Percentiles rank a stretch among this genome's conserved stretches.
Evolutionary conservation across 2,329 filamentous ascomycete species (phyloP).

Genomic region (Cryphonectria parasitica): DNA sequence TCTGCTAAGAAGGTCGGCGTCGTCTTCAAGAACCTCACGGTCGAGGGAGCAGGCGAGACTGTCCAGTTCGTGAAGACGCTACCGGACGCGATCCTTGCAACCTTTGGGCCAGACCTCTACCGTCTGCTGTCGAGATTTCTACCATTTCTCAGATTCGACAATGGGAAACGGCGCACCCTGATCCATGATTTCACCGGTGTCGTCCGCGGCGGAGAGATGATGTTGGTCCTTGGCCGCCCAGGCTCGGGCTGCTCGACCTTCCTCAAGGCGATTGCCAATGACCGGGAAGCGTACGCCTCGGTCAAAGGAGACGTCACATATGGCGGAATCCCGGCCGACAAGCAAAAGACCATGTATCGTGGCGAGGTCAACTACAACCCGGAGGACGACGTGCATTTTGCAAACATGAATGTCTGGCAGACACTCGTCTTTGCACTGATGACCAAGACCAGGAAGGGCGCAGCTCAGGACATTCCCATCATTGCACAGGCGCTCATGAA

Average conservation of each 20-base stretch:
- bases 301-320: slow-evolving; percentile 70
- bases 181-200: slow-evolving; percentile 60
- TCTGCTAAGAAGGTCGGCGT: slow-evolving; percentile 80
- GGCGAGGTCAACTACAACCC: slow-evolving; percentile 68
- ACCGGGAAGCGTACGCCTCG: slow-evolving; percentile 64
- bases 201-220: slow-evolving; percentile 59
- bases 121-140: slow-evolving; percentile 54
- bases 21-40: slow-evolving; percentile 74
- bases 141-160: slow-evolving; percentile 35
- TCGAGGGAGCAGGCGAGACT: slow-evolving; percentile 70
- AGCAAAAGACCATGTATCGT: slow-evolving; percentile 57
- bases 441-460: slow-evolving; percentile 65
- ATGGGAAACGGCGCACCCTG: slow-evolving; percentile 32
- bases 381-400: slow-evolving; percentile 62
- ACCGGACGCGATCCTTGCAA: slow-evolving; percentile 74
- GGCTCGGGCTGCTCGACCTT: slow-evolving; percentile 61
- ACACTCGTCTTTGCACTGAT: slow-evolving; percentile 70
- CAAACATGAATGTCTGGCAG: slow-evolving; percentile 68
- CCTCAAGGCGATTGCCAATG: slow-evolving; percentile 69
- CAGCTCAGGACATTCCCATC: slow-evolving; percentile 63
- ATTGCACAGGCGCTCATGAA: slow-evolving; percentile 65
- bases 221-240: slow-evolving; percentile 61
- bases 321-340: slow-evolving; percentile 50
- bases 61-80: slow-evolving; percentile 72
- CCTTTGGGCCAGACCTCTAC: slow-evolving; percentile 81